Percentiles rank a stretch among this genome's conserved stretches.
These are phyloP conservation scores for Avena sativa DNA, from an alignment of 176 grass and related monocot genomes.

Conservation along the genomic window DNA sequence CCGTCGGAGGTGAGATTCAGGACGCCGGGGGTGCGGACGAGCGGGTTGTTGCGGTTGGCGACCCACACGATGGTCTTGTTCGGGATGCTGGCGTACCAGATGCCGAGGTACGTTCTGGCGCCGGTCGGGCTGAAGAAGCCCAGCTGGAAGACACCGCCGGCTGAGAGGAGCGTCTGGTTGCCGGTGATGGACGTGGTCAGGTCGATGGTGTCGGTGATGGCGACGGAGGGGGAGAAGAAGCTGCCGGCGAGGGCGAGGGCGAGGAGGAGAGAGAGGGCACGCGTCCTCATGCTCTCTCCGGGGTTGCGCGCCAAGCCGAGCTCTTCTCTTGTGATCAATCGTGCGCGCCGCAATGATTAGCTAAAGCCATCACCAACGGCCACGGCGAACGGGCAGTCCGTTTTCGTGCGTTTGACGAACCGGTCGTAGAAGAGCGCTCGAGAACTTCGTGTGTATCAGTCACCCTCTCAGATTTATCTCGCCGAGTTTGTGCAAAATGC, in stretches of 20 bases:
- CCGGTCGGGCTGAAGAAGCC: constrained; percentile 61
- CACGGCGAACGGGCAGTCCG: too few relatives aligned
- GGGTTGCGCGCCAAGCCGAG: not conserved
- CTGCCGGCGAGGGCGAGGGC: not conserved
- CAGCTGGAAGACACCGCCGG: constrained; percentile 47
- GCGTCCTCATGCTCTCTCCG: not conserved
- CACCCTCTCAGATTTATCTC: too few relatives aligned
- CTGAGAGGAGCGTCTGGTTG: constrained; percentile 65
- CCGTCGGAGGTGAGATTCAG: constrained; percentile 38
- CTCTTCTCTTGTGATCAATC: not conserved
- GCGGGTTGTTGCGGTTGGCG: constrained; percentile 52
- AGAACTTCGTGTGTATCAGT: too few relatives aligned
- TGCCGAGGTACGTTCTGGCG: constrained; percentile 46
- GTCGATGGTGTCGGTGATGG: constrained; percentile 34
- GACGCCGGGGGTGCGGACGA: constrained; percentile 20
- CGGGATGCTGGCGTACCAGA: constrained; percentile 46
- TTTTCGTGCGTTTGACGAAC: too few relatives aligned
- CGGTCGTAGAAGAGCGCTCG: too few relatives aligned
- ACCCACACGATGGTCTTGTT: constrained; percentile 50
- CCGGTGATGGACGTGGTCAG: constrained; percentile 32
- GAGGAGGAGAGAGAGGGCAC: constrained; percentile 4
- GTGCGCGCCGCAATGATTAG: not conserved
- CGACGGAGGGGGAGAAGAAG: not conserved
- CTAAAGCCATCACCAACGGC: too few relatives aligned
- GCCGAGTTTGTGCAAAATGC: too few relatives aligned